Base-by-base conservation (phyloP, 2,329 filamentous ascomycete genomes). In the Ophiostoma novo-ulmi region DNA sequence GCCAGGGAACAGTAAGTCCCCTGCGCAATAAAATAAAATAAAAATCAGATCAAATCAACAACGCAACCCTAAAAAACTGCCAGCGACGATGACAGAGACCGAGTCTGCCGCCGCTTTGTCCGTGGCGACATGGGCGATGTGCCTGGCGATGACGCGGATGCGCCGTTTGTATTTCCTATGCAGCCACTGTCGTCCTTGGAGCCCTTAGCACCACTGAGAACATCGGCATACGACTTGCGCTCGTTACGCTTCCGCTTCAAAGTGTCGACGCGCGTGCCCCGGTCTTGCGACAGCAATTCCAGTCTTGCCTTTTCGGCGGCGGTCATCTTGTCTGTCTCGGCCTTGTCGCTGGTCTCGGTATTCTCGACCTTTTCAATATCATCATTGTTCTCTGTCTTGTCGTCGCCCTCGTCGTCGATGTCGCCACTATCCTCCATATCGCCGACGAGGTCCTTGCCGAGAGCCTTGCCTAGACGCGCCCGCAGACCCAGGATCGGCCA, bases 401-500 rank as follows among this genome's bases (percentile, higher is more conserved):
- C 78, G 67, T 5, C 22, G 17, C 39, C 31, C 20, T 68, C 41
- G 48, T 38, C 35, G 3, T 55, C 14, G 14, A 20, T 63, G 20
- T 68, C 41, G 48, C 31, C 35, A 4, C 41, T n/a, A 26, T 22
- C 66, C 17, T 70, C 70, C n/a, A 66, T 22, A 58, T 76, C 75
- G 31, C 85, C 85, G 4, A 85, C 82, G 14, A 87, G 74, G 3
- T 86, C 84, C 22, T 78, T 76, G 8, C 85, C 85, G 0, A 88
- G 77, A 3, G 84, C 85, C 73, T 81, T 81, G 55, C 84, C 84
- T 0, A 88, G 79, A 6, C 86, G 82, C 75, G 87, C 85, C 71
- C 83, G 82, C 7, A 88, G 80, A 4, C 85, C 85, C 0, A 85
- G 75, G 6, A 87, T 80, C 0, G 86, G 86, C 84, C 84, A 87